These are phyloP conservation scores for Rhododendron simsii DNA, from an alignment of 148 eudicot genomes.

Conservation along the genomic window DNA sequence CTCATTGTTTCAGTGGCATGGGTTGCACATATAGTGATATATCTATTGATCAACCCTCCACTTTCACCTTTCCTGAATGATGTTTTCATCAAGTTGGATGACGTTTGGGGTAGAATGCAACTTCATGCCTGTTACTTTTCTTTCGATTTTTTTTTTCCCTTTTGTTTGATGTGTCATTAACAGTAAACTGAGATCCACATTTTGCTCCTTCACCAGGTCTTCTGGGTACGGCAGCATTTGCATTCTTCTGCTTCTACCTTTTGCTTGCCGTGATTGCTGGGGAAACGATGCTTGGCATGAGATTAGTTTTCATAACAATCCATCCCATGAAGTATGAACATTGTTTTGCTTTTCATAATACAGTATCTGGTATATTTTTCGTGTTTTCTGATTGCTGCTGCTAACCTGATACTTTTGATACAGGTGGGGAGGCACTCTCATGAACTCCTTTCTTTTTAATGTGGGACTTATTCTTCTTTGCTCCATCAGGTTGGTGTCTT, in stretches of 20 bases:
- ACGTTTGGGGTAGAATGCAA: constrained; percentile 65
- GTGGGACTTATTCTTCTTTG: constrained; percentile 97
- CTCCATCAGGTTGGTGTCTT: constrained; percentile 73
- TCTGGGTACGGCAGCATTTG: constrained; percentile 94
- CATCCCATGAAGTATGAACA: constrained; percentile 93
- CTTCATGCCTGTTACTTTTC: not conserved
- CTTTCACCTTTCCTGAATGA: constrained; percentile 84
- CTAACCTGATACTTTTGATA: constrained; percentile 12
- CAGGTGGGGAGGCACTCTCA: constrained; percentile 99
- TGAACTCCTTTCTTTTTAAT: constrained; percentile 95
- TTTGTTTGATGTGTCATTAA: not conserved
- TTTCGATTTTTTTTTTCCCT: not conserved
- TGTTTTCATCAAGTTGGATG: constrained; percentile 88
- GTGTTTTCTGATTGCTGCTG: constrained; percentile 3
- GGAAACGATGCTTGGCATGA: constrained; percentile 90
- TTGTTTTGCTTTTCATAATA: not conserved
- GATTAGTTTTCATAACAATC: constrained; percentile 88
- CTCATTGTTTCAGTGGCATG: constrained; percentile 97
- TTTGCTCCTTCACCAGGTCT: constrained; percentile 60
- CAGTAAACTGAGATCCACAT: constrained; percentile 8
- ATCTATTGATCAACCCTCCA: constrained; percentile 85
- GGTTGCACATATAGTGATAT: constrained; percentile 89
- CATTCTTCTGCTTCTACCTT: constrained; percentile 99
- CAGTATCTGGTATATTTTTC: not conserved
- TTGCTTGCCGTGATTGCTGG: constrained; percentile 93